Conservation (phyloP, 306 rosid species). For the Prunus fruticosa region DNA sequence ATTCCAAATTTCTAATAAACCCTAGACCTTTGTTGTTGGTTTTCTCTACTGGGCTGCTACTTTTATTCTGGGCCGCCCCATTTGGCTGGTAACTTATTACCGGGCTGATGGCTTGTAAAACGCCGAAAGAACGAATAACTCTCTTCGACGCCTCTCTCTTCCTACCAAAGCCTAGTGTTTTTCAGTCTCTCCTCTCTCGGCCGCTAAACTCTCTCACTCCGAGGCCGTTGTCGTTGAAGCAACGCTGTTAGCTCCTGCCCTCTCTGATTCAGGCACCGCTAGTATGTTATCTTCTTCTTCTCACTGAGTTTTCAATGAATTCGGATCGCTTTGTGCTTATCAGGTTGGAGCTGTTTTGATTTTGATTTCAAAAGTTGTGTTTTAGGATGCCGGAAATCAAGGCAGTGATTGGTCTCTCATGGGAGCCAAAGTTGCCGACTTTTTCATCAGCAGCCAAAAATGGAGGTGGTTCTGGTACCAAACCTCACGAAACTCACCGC, state of each 20-base stretch:
- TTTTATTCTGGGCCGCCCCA: background rate
- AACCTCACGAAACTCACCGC: constrained; percentile 35
- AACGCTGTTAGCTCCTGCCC: background rate
- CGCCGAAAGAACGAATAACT: background rate
- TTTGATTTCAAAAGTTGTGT: background rate
- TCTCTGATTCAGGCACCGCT: background rate
- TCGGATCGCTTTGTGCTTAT: background rate
- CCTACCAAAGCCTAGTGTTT: background rate
- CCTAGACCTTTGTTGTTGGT: too few relatives aligned
- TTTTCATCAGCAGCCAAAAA: constrained; percentile 26
- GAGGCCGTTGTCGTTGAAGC: background rate
- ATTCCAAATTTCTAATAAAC: too few relatives aligned
- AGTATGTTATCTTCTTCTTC: background rate
- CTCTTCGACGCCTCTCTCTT: background rate
- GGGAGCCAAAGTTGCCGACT: constrained; percentile 70
- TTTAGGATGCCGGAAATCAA: constrained; percentile 47
- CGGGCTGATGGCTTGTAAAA: too few relatives aligned
- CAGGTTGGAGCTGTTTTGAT: background rate
- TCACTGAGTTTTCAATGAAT: background rate
- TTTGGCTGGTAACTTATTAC: background rate
- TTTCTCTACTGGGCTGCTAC: background rate
- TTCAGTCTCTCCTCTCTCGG: background rate
- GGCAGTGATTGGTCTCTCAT: constrained; percentile 60
- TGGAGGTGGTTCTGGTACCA: constrained; percentile 17
- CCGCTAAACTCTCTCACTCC: background rate